Base-by-base conservation (phyloP, 177 flowering plant genomes). In the Tripterygium wilfordii region DNA sequence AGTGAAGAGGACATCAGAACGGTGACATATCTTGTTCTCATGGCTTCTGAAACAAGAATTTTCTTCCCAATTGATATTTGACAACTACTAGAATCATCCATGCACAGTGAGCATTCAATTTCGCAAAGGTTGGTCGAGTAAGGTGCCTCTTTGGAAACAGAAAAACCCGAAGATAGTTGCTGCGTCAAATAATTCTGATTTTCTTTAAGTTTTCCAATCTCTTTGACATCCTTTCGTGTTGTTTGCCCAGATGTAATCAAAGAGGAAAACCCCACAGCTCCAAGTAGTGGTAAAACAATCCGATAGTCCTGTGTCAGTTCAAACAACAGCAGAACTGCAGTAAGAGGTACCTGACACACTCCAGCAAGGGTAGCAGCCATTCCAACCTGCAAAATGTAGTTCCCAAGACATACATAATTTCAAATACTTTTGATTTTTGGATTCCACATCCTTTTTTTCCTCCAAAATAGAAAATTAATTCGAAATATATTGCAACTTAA, bases 321-420 rank as follows among this genome's bases (percentile, higher is more conserved):
- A 72, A 91, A 91, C 19, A 91, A 85, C 38, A 91, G 85, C 51
- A 91, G 48, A 45, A 88, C 98, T 49, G 98, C 62, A 33, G 98
- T 85, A 35, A 91, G 81, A 29, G 98, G 98, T 31, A 91, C 98
- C 61, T 85, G 90, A 60, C 98, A 91, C 23, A 91, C 98, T 27
- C 95, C 95, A 37, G 96, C 92, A 51, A 91, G 88, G 42, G 98
- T 91, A 51, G 96, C 98, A 54, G 98, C 98, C 98, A 91, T 91
- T 36, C 98, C 98, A 56, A 91, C 98, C 96, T 88, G 74, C 64
- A 73, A 12, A 19, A 6, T 9, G 35, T 44, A 52, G 36, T 37
- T 24, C 25, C 8, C 19, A 29, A 24, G 36, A n/a, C n/a, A n/a
- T n/a, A n/a, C n/a, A n/a, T n/a, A n/a, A n/a, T n/a, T n/a, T n/a